Conservation (phyloP, 1,284 basidiomycete genomes). For the Somion occarium region DNA sequence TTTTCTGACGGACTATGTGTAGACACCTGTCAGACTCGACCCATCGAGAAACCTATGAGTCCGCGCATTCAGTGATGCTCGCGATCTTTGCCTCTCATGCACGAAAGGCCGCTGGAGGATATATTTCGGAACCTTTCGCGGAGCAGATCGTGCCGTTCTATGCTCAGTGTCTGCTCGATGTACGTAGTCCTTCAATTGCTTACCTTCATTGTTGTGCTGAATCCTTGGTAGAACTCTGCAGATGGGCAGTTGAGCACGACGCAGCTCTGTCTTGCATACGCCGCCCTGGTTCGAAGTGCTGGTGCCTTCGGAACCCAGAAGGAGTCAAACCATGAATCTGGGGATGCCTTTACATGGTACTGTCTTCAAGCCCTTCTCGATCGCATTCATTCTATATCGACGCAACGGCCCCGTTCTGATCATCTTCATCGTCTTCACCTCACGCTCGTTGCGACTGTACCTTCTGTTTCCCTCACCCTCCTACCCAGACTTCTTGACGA, state of each 20-base stretch:
- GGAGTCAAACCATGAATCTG: background rate
- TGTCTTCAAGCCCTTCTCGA: conserved; percentile 51
- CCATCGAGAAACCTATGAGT: conserved; percentile 67
- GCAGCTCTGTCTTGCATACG: conserved; percentile 64
- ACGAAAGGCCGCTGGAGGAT: conserved; percentile 27
- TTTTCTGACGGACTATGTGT: conserved; percentile 3
- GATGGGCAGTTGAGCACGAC: conserved; percentile 50
- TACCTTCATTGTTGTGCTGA: background rate
- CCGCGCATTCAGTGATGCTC: conserved; percentile 70
- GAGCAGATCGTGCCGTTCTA: conserved; percentile 66
- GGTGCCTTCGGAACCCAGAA: conserved; percentile 23
- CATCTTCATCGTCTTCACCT: conserved; percentile 51
- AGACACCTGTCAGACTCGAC: conserved; percentile 53
- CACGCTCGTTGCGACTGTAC: conserved; percentile 53
- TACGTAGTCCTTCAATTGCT: conserved; percentile 24
- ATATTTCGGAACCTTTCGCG: conserved; percentile 31
- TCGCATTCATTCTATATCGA: conserved; percentile 27
- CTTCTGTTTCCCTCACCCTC: conserved; percentile 50
- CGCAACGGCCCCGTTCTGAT: conserved; percentile 17
- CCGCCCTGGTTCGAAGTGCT: conserved; percentile 58
- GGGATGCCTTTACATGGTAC: conserved; percentile 50
- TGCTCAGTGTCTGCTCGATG: conserved; percentile 59
- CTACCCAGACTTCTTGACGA: conserved; percentile 50
- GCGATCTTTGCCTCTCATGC: conserved; percentile 61
- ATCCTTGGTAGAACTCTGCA: conserved; percentile 52